Conservation (phyloP, 352 stramenopile genomes). For the Pythium dissotocum region DNA sequence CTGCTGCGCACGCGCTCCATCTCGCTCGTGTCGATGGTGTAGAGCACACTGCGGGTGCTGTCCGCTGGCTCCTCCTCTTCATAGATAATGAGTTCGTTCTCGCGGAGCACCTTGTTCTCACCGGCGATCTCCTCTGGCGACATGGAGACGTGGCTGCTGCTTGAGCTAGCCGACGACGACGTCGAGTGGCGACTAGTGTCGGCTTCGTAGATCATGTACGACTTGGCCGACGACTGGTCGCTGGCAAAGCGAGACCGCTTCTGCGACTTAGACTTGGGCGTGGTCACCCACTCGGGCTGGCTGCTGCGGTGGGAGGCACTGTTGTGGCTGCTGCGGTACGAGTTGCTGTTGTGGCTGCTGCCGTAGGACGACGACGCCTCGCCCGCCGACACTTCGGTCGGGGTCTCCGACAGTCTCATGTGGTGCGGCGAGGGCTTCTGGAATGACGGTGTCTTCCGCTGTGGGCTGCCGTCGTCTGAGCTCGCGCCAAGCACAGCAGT, state of each 20-base stretch:
- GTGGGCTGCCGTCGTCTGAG: not conserved
- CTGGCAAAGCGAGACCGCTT: constrained; percentile 2
- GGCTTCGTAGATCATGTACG: not conserved
- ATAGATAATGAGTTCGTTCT: constrained; percentile 21
- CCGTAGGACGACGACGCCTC: not conserved
- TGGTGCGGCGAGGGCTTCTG: constrained; percentile 11
- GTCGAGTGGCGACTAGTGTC: not conserved
- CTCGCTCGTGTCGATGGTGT: constrained; percentile 22
- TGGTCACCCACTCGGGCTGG: constrained; percentile 9
- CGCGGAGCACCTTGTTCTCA: constrained; percentile 6
- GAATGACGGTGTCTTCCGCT: not conserved
- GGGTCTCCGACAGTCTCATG: constrained; percentile 18
- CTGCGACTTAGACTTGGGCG: not conserved
- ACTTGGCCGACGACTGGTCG: not conserved
- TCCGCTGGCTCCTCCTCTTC: constrained; percentile 13
- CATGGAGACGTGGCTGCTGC: not conserved
- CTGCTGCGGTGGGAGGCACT: not conserved
- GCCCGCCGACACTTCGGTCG: constrained; percentile 9
- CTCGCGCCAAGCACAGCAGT: constrained; percentile 6
- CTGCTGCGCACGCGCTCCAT: constrained; percentile 17
- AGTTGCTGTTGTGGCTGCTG: not conserved
- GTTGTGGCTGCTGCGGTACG: not conserved
- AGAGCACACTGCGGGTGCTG: constrained; percentile 6
- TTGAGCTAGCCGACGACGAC: constrained; percentile 5
- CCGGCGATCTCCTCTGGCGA: not conserved